These are phyloP conservation scores for Elsinoe necatrix DNA, from an alignment of 2,329 filamentous ascomycete species.

Conservation along the genomic window DNA sequence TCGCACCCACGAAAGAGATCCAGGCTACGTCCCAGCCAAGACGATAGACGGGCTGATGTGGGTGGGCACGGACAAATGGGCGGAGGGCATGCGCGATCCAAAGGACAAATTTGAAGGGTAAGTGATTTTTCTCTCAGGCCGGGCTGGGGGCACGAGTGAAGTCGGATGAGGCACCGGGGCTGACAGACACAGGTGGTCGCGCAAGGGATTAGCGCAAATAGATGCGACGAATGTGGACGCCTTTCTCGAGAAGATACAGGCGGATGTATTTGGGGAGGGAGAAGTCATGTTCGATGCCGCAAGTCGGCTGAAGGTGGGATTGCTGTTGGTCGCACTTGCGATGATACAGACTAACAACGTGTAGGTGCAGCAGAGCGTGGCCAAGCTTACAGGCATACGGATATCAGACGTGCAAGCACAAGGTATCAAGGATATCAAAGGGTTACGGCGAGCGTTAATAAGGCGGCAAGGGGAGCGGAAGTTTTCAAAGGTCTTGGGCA, in stretches of 20 bases:
- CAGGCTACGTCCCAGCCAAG: slow-evolving; percentile 38
- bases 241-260: not conserved
- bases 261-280: not conserved
- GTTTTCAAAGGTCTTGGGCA: slow-evolving; percentile 51
- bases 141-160: not conserved
- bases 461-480: slow-evolving; percentile 40
- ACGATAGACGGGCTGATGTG: slow-evolving; percentile 47
- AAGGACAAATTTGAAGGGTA: slow-evolving; percentile 32
- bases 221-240: not conserved
- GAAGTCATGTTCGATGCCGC: not conserved
- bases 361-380: slow-evolving; percentile 71
- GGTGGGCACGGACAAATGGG: slow-evolving; percentile 45
- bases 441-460: slow-evolving; percentile 32
- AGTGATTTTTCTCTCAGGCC: slow-evolving; percentile 6
- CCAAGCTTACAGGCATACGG: slow-evolving; percentile 69
- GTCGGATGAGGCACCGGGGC: not conserved
- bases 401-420: slow-evolving; percentile 62
- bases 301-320: slow-evolving; percentile 3
- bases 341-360: not conserved
- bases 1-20: not conserved
- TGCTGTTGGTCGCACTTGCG: too few relatives aligned
- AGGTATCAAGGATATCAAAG: slow-evolving; percentile 27
- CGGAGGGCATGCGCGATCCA: slow-evolving; percentile 28
- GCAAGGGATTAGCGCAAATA: not conserved
- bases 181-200: slow-evolving; percentile 5